Evolutionary conservation across 345 rosid genomes (phyloP), one percentile per base, ranked within the genome.

Genomic region (Populus davidiana): DNA sequence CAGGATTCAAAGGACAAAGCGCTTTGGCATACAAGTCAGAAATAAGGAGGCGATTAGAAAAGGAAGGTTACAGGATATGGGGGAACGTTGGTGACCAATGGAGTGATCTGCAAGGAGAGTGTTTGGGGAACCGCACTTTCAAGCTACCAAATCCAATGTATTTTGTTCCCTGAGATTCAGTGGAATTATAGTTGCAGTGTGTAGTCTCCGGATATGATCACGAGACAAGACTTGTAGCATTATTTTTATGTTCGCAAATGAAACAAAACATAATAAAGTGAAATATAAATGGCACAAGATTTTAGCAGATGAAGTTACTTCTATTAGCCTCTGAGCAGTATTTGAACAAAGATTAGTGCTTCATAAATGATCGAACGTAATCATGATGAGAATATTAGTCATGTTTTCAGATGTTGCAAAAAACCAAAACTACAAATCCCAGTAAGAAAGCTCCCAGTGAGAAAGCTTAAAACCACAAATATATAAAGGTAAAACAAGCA

Each of bases 131-230:
- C 47, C 86, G 95, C 23, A 90, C 97, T 6, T 94, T 92, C 63
- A 94, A 94, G 87, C 85, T 94, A 44, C 98, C 98, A 6, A 93
- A 93, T 79, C 98, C 97, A 7, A 91, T 91, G 97, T 94, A 92
- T 75, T 91, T 84, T 36, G 91, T 93, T 44, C 92, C 98, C 59
- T 90, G 67, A 78, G 12, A 17, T 39, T n/a, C 47, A 12, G 35
- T 43, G 54, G 56, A 69, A 44, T 27, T 4, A 56, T 16, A 2
- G 21, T 43, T 12, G 17, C 2, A 33, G 35, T 68, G 11, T 9
- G 13, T 12, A 18, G 25, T 66, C 23, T 35, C 43, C 18, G 43
- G 5, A 8, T 35, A 72, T 56, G 21, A 43, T 70, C 73, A 1
- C 7, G 25, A 17, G 21, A 71, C 17, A 6, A 1, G 54, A 29